Base-by-base conservation (phyloP, 768 basidiomycete genomes). In the Kwoniella sp. region DNA sequence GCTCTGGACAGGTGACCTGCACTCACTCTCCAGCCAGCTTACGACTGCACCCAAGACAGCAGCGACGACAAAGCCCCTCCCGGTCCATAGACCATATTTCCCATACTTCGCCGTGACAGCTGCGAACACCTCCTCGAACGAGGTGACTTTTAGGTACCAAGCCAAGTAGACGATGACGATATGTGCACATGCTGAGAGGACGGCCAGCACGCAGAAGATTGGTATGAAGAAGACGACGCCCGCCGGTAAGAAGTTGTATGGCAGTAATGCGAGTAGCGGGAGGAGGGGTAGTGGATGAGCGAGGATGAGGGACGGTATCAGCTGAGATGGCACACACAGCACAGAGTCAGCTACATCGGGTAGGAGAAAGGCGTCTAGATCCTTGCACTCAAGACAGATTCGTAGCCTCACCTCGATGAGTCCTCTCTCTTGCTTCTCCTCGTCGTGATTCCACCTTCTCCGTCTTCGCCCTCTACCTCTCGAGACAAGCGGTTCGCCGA, bases 121-220 rank as follows among this genome's bases (percentile, higher is more conserved):
- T 1, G 71, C 70, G 37, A 73, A 73, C 12, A 78, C 73, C 11
- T 79, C 76, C 55, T 80, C 77, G 53, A 80, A 80, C 28, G 68
- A 75, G 13, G 61, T 57, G n/a, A 76, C 79, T 53, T 79, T 80
- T 34, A 80, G 73, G 59, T 80, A 80, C 79, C 77, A 76, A 0
- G 79, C 70, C 1, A 80, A 67, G 55, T 80, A 80, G 45, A 78
- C 75, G 9, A 75, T 75, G 31, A 80, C 79, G 25, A 80, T 76
- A 51, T 78, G 76, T 1, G 78, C 77, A 37, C 77, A 80, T 9
- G 73, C 63, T 2, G 79, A 80, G 8, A 79, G 58, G 3, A 67
- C 63, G 0, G 74, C 74, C 25, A 76, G 45, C 1, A 75, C 67
- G n/a, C 73, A 77, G 29, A 78, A 61, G 17, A 74, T 41, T 20